phyloP scores from a whole-genome alignment of 306 rosid genomes.

The Medicago arabica region DNA sequence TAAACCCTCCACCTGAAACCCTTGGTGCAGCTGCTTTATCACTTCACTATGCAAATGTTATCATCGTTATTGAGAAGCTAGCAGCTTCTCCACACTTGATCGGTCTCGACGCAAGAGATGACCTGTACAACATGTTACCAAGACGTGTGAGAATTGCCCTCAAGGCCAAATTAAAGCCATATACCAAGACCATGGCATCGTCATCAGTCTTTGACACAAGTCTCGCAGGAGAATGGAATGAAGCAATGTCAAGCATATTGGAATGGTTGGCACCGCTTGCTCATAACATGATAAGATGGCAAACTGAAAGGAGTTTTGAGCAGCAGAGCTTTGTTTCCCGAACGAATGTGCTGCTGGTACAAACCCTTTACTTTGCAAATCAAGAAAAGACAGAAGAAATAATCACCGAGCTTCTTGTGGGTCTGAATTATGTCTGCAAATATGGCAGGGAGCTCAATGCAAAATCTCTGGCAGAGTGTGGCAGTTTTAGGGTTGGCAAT shows the following conservation, averaged over 20 bases:
- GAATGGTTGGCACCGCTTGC: constrained; percentile 99
- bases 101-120: constrained; percentile 96
- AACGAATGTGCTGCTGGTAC: constrained; percentile 86
- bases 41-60: constrained; percentile 93
- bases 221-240: constrained; percentile 92
- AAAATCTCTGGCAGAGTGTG: constrained; percentile 80
- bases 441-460: constrained; percentile 75
- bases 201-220: constrained; percentile 65
- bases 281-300: constrained; percentile 98
- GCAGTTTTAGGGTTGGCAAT: constrained; percentile 69
- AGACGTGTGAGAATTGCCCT: constrained; percentile 71
- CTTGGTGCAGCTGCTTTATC: constrained; percentile 90
- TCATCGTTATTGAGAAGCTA: constrained; percentile 89
- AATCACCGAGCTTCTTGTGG: constrained; percentile 92
- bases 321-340: constrained; percentile 83
- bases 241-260: constrained; percentile 79
- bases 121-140: constrained; percentile 93
- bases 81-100: constrained; percentile 92
- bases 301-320: constrained; percentile 94
- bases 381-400: constrained; percentile 81
- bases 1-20: constrained; percentile 81
- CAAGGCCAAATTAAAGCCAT: constrained; percentile 79
- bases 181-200: constrained; percentile 55
- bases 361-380: constrained; percentile 91
- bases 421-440: constrained; percentile 94